Percentiles rank a stretch among this genome's conserved stretches.
Conservation (phyloP, 805 yeast genomes). For the Wickerhamiella sorbophila region DNA sequence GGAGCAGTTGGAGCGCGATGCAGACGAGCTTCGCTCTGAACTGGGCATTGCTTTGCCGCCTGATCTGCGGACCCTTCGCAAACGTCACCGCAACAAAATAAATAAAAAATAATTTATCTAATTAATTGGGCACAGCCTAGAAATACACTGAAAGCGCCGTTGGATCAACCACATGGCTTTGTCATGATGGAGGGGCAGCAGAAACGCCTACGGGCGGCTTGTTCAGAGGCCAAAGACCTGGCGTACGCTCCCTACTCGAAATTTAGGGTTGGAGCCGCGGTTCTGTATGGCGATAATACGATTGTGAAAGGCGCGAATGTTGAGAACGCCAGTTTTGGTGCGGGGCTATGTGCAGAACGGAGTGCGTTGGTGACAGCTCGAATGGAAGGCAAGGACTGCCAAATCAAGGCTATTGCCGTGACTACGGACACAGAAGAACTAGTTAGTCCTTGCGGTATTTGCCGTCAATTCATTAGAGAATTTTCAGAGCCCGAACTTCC, state of each 20-base stretch:
- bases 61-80: conserved; percentile 55
- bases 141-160: too few relatives aligned
- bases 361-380: conserved; percentile 48
- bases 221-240: conserved; percentile 31
- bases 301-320: conserved; percentile 67
- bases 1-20: conserved; percentile 53
- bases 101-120: not conserved
- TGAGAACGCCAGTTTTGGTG: conserved; percentile 87
- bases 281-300: conserved; percentile 39
- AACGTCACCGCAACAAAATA: conserved; percentile 16
- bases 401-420: conserved; percentile 50
- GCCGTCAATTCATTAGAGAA: conserved; percentile 82
- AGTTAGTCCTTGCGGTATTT: conserved; percentile 85
- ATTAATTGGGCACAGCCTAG: too few relatives aligned
- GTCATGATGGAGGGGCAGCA: too few relatives aligned
- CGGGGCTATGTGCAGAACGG: conserved; percentile 63
- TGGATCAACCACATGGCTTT: too few relatives aligned
- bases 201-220: conserved; percentile 13
- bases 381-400: conserved; percentile 23
- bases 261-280: conserved; percentile 71
- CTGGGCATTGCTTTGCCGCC: conserved; percentile 68
- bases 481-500: conserved; percentile 43
- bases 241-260: conserved; percentile 63
- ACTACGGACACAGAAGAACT: conserved; percentile 43
- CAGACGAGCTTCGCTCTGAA: conserved; percentile 53